Percentiles rank a stretch among this genome's conserved stretches.
These are phyloP conservation scores for Rhodomyrtus psidioides DNA, from an alignment of 441 rosid species.

Conservation along the genomic window DNA sequence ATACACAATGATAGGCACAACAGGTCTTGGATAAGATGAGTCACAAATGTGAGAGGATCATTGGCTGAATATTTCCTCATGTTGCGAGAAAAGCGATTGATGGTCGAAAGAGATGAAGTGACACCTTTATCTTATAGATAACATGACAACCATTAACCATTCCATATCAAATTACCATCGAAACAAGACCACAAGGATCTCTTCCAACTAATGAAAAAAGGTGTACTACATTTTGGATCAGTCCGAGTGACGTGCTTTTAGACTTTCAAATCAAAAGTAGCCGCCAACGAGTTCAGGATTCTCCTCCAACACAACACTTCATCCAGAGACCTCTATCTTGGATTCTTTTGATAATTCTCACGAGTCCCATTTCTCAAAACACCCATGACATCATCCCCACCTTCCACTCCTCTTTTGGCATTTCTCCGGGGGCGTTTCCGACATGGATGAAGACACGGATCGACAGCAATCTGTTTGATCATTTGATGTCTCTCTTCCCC, in stretches of 20 bases:
- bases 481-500: neutral
- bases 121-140: neutral
- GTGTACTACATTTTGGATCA: neutral
- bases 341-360: neutral
- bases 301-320: neutral
- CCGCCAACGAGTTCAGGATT: neutral
- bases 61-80: neutral
- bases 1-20: neutral
- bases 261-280: neutral
- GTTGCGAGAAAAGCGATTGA: neutral
- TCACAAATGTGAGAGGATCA: neutral
- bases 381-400: neutral
- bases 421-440: neutral
- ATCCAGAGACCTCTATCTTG: neutral
- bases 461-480: neutral
- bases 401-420: neutral
- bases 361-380: neutral
- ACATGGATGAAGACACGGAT: neutral
- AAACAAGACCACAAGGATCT: neutral
- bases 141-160: too few relatives aligned
- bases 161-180: neutral
- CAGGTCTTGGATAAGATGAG: neutral
- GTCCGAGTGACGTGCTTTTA: neutral
- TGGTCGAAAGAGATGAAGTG: neutral
- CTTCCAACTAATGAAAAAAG: neutral